Base-by-base conservation (phyloP, 208 protist genomes). In the Endotrypanum monterogeii region DNA sequence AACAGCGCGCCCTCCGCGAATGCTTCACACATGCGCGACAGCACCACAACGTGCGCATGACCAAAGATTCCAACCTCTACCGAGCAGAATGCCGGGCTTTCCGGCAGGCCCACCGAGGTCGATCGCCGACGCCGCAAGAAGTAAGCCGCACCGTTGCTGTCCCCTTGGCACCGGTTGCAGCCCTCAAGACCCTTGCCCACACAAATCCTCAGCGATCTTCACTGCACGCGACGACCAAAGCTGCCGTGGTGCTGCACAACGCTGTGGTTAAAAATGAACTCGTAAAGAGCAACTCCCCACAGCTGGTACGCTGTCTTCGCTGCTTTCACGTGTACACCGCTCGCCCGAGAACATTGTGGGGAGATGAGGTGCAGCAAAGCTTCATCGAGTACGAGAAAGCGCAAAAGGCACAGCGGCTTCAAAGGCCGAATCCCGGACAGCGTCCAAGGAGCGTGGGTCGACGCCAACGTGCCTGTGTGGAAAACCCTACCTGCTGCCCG, bases 281-380 rank as follows among this genome's bases (percentile, higher is more conserved):
- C n/a, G 84, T 91, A 61, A 82, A 90, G 60, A 91, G 83, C 74
- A 83, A 71, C 35, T 77, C 84, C 23, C 74, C 82, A 41, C 88
- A 83, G 63, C 80, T 92, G 6, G 85, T 96, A 62, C 87, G 91
- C 35, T 96, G 91, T 54, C 79, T 93, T 28, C 76, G 86, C 20
- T 96, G 91, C 71, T 96, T 96, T 82, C 87, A 89, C 73, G 83
- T 96, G 16, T 96, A 92, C 85, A 60, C 80, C n/a, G 89, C 85
- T 14, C 83, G 81, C 14, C 91, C 88, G 35, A 83, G 89, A 41
- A 91, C 83, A 30, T 60, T 93, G 60, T 89, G 88, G 82, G 82
- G 85, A 25, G 81, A 80, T 20, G 79, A 89, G 44, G 88, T 91
- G 73, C 58, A 78, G 60, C 91, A 95, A 71, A 93, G 88, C 73